Conservation (phyloP, 23 red algal genomes). For the Gracilaria domingensis region DNA sequence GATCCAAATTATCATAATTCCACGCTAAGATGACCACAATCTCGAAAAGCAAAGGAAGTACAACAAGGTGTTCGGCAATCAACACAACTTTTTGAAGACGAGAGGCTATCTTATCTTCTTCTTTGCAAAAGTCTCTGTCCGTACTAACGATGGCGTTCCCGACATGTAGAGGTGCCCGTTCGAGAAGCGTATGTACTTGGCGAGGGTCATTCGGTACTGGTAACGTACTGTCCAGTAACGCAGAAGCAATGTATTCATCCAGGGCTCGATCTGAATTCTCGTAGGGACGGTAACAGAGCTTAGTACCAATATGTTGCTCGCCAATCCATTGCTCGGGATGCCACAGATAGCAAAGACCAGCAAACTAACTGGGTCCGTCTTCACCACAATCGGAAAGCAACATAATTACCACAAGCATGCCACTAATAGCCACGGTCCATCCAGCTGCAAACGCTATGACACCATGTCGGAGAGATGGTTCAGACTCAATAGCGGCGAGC, state of each 20-base stretch:
- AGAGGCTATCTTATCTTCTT: conserved; percentile 20
- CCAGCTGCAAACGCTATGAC: conserved; percentile 44
- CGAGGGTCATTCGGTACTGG: not conserved
- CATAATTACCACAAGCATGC: conserved; percentile 9
- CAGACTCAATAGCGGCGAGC: not conserved
- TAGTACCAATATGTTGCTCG: conserved; percentile 22
- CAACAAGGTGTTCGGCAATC: conserved; percentile 50
- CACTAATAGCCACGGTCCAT: conserved; percentile 31
- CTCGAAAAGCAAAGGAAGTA: conserved; percentile 34
- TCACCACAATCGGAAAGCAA: conserved; percentile 41
- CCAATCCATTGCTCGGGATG: conserved; percentile 25
- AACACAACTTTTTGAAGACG: conserved; percentile 30
- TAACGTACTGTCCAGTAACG: not conserved
- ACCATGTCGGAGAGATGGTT: conserved; percentile 1
- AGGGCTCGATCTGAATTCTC: not conserved
- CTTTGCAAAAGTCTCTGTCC: not conserved
- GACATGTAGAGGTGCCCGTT: conserved; percentile 9
- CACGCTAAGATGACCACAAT: conserved; percentile 13
- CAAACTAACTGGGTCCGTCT: conserved; percentile 40
- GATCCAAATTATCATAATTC: conserved; percentile 34
- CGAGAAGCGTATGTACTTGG: not conserved
- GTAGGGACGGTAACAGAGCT: conserved; percentile 21
- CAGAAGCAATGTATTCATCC: conserved; percentile 33
- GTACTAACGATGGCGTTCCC: conserved; percentile 43
- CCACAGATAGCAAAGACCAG: conserved; percentile 48